Evolutionary conservation across 2,329 filamentous ascomycete genomes (phyloP).

Genomic region (Amesomyces nigricolor): DNA sequence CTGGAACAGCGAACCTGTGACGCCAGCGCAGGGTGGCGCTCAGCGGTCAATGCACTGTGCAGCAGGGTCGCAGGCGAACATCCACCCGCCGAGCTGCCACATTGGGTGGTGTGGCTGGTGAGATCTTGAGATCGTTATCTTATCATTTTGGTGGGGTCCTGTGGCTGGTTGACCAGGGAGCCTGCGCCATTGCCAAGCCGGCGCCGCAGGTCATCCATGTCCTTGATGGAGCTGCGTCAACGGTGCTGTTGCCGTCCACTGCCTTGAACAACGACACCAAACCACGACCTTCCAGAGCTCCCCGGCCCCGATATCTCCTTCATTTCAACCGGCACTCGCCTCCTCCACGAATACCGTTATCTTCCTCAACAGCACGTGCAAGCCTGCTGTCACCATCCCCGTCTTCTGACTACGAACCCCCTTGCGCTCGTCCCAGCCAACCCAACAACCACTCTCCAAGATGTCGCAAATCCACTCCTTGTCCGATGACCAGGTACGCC

Average conservation of each 20-base stretch:
- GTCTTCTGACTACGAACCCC: not conserved
- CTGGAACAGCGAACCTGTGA: slow-evolving; percentile 7
- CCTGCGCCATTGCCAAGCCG: slow-evolving; percentile 16
- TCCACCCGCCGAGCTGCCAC: too few species aligned
- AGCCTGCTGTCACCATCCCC: not conserved
- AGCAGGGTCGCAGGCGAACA: not conserved
- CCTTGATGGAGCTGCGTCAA: slow-evolving; percentile 18
- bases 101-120: not conserved
- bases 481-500: slow-evolving; percentile 86
- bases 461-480: slow-evolving; percentile 94
- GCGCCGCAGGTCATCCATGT: slow-evolving; percentile 14
- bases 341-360: not conserved
- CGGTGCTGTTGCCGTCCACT: slow-evolving; percentile 10
- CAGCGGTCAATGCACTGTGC: slow-evolving; percentile 1
- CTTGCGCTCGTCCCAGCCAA: not conserved
- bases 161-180: slow-evolving; percentile 11
- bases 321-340: not conserved
- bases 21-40: slow-evolving; percentile 9
- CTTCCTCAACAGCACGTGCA: not conserved
- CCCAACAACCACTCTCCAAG: slow-evolving; percentile 37
- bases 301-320: not conserved
- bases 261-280: not conserved
- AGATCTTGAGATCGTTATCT: not conserved
- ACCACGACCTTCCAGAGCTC: not conserved
- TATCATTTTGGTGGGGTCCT: slow-evolving; percentile 5